phyloP scores from a whole-genome alignment of 257 asterid species.

The Salvia rosmarinus region DNA sequence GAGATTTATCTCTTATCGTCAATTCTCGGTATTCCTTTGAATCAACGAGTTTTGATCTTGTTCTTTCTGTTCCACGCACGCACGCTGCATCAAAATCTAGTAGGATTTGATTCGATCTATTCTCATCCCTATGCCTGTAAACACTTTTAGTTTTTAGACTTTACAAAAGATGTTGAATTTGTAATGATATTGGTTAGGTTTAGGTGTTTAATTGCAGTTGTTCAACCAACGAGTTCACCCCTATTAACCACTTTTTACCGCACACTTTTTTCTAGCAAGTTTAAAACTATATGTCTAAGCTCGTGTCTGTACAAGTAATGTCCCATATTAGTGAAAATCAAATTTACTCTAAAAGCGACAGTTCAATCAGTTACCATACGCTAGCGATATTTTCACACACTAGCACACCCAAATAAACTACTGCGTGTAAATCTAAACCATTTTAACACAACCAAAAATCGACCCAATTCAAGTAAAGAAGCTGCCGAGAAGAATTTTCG shows the following conservation, averaged over 20 bases:
- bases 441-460: background rate
- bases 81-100: too few relatives aligned
- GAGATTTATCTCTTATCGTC: too few relatives aligned
- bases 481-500: background rate
- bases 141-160: too few relatives aligned
- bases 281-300: background rate
- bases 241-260: background rate
- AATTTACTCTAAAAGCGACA: background rate
- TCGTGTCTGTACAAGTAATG: background rate
- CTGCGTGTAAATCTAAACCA: background rate
- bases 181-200: too few relatives aligned
- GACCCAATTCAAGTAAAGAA: background rate
- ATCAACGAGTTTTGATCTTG: too few relatives aligned
- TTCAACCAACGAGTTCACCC: background rate
- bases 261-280: background rate
- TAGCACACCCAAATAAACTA: background rate
- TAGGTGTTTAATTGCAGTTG: background rate
- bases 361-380: background rate
- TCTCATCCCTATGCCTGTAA: too few relatives aligned
- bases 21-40: too few relatives aligned
- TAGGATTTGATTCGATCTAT: too few relatives aligned
- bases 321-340: slow-evolving; percentile 8
- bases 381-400: background rate
- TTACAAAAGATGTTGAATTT: too few relatives aligned
- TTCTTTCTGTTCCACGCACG: too few relatives aligned